Conservation (phyloP, 371 early-diverging fungal genomes). For the Catenaria anguillulae region DNA sequence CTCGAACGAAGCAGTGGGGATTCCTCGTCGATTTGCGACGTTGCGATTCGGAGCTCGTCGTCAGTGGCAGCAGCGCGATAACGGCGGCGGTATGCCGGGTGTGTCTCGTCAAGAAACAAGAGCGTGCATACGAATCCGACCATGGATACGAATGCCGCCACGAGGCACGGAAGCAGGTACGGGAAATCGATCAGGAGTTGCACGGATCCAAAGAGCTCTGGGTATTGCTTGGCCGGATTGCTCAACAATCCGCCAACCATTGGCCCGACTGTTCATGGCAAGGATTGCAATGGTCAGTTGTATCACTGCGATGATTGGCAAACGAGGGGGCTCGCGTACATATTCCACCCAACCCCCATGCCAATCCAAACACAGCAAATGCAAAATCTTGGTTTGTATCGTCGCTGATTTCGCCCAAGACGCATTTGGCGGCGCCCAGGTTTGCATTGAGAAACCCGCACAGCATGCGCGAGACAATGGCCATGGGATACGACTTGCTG, state of each 20-base stretch:
- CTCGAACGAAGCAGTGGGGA: background rate
- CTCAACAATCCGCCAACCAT: conserved; percentile 63
- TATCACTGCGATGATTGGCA: background rate
- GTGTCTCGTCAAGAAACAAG: conserved; percentile 60
- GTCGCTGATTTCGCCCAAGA: conserved; percentile 73
- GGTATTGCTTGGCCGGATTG: conserved; percentile 52
- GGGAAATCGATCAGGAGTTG: conserved; percentile 50
- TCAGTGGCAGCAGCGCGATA: background rate
- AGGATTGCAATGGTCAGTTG: background rate
- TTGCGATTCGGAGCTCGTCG: background rate
- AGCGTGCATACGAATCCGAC: conserved; percentile 47
- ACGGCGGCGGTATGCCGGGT: conserved; percentile 7
- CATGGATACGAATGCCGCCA: conserved; percentile 41
- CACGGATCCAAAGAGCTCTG: conserved; percentile 45
- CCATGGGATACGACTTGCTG: conserved; percentile 46
- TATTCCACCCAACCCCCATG: conserved; percentile 51
- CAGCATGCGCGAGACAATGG: conserved; percentile 42
- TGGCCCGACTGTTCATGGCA: conserved; percentile 52
- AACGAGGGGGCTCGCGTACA: conserved; percentile 9
- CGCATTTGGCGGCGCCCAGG: conserved; percentile 69
- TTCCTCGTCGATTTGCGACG: background rate
- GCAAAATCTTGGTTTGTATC: conserved; percentile 47
- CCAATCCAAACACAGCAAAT: conserved; percentile 50
- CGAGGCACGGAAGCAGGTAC: conserved; percentile 70
- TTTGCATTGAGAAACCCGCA: conserved; percentile 71